Evolutionary conservation across 2,329 filamentous ascomycete species (phyloP).

Genomic region (Pestalotiopsis sp.): DNA sequence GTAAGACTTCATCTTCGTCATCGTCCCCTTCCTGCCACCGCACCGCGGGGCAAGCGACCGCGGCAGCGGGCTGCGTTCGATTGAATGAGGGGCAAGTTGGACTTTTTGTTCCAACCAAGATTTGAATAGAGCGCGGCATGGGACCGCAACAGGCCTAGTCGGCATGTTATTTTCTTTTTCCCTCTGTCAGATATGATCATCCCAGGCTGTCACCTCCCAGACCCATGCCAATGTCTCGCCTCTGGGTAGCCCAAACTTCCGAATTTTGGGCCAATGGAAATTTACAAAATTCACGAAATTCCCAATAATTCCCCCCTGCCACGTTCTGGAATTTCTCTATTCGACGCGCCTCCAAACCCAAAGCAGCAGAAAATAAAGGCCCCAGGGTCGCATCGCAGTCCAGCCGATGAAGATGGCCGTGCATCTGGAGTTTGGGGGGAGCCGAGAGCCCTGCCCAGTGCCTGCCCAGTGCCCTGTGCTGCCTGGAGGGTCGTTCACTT

Average conservation of each 20-base stretch:
- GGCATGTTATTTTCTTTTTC: neutral
- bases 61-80: too few species aligned
- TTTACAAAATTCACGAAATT: constrained; percentile 23
- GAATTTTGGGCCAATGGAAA: constrained; percentile 37
- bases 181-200: neutral
- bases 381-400: neutral
- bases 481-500: neutral
- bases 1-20: neutral
- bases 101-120: neutral
- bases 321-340: constrained; percentile 3
- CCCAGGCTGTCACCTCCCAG: neutral
- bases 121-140: neutral
- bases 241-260: constrained; percentile 23
- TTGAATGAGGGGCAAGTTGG: neutral
- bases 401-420: neutral
- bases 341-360: constrained; percentile 8
- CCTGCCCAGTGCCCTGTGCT: neutral
- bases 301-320: constrained; percentile 7
- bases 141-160: neutral
- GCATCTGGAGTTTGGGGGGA: neutral
- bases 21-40: neutral
- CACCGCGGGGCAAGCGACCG: neutral
- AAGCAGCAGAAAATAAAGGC: constrained; percentile 9
- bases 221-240: constrained; percentile 2
- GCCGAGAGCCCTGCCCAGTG: neutral